These are phyloP conservation scores for Chionographis japonica DNA, from an alignment of 106 monocot genomes.

Conservation along the genomic window DNA sequence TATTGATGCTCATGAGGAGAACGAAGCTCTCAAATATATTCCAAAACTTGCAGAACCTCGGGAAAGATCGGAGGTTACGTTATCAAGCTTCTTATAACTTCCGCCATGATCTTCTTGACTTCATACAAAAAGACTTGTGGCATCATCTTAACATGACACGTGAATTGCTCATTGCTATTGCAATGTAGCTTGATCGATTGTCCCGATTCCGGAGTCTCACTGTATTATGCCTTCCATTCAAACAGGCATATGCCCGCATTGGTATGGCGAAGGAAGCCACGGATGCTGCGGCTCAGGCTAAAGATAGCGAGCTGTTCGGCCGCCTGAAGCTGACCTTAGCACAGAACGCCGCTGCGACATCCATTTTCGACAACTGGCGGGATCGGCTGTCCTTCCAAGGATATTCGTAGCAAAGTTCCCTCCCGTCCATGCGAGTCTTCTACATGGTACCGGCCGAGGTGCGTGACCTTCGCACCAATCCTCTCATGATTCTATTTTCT, in stretches of 20 bases:
- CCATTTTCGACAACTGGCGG: constrained; percentile 77
- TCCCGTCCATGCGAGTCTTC: no score
- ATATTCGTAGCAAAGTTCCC: constrained; percentile 25
- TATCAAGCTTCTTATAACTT: background rate
- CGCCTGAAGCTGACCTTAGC: constrained; percentile 66
- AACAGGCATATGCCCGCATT: constrained; percentile 81
- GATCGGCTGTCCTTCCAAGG: constrained; percentile 91
- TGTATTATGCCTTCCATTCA: background rate
- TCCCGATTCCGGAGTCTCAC: no score
- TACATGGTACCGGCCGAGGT: no score
- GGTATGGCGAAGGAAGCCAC: constrained; percentile 95
- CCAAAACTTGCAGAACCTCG: constrained; percentile 84
- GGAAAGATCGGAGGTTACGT: constrained; percentile 83
- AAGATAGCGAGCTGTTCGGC: constrained; percentile 82
- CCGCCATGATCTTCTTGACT: no score
- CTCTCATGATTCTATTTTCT: no score
- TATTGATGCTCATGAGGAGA: constrained; percentile 81
- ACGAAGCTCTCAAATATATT: constrained; percentile 93
- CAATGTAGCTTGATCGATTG: no score
- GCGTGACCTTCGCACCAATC: no score
- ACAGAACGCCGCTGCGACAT: constrained; percentile 65
- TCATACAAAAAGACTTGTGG: background rate
- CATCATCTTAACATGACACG: no score
- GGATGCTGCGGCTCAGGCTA: constrained; percentile 88
- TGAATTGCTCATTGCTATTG: background rate